Percentiles rank a stretch among this genome's conserved stretches.
Evolutionary conservation across 1,284 basidiomycete species (phyloP).

Genomic region (Leccinum pallidistipes): DNA sequence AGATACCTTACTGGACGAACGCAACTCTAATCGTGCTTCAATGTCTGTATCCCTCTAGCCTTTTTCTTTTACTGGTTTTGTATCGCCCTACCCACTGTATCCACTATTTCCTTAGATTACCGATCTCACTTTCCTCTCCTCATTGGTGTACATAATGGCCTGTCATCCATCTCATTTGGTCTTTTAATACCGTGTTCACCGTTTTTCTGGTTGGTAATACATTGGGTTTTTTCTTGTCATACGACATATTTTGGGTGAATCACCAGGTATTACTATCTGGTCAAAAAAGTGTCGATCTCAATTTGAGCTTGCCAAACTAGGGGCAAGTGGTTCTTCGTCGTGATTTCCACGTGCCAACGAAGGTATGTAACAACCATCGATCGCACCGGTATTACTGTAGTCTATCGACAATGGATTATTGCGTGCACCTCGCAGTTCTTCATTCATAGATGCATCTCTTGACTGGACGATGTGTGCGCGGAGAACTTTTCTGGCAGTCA

Average conservation of each 20-base stretch:
- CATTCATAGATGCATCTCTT: neutral
- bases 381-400: neutral
- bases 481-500: neutral
- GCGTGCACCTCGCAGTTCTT: neutral
- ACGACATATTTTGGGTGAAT: neutral
- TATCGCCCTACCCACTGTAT: constrained; percentile 5
- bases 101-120: constrained; percentile 3
- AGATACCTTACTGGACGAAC: constrained; percentile 20
- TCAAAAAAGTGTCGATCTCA: constrained; percentile 4
- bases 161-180: constrained; percentile 7
- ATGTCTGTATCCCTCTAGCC: constrained; percentile 15
- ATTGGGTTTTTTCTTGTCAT: constrained; percentile 1
- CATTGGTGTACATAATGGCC: neutral
- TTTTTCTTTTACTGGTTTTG: constrained; percentile 8
- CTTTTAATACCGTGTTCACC: constrained; percentile 1
- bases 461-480: neutral
- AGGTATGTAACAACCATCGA: constrained; percentile 1
- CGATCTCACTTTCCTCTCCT: neutral
- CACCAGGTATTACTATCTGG: neutral
- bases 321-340: neutral
- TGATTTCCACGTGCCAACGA: constrained; percentile 19
- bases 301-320: neutral
- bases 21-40: constrained; percentile 23
- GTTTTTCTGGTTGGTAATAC: constrained; percentile 7
- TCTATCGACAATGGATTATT: neutral